A percentile compares a stretch with the other conserved stretches of the same genome.
Conservation (phyloP, 345 rosid genomes). For the Adansonia digitata region DNA sequence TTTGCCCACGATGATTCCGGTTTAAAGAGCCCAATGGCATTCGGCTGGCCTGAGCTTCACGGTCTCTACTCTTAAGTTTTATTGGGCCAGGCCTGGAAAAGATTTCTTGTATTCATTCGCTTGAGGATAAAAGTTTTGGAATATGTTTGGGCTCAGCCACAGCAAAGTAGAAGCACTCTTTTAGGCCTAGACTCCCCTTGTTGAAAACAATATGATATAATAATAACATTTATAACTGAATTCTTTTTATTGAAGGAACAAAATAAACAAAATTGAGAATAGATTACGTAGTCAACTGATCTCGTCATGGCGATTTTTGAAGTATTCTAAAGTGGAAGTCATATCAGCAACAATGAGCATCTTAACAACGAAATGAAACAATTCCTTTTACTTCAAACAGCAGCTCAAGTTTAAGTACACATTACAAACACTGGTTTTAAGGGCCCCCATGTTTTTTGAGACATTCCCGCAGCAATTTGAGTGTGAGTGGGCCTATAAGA, state of each 20-base stretch:
- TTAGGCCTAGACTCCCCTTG: neutral
- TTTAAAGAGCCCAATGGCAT: no score
- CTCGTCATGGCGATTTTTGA: no score
- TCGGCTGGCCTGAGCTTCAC: no score
- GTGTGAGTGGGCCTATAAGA: no score
- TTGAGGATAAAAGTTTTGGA: no score
- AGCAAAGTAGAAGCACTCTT: neutral
- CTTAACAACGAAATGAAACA: neutral
- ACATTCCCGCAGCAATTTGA: slow-evolving; percentile 15
- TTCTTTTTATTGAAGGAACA: neutral
- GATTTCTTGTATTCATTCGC: no score
- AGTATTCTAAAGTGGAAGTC: neutral
- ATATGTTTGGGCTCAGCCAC: neutral
- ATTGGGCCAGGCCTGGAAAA: no score
- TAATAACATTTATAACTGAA: neutral
- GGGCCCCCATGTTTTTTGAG: slow-evolving; percentile 11
- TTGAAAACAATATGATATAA: neutral
- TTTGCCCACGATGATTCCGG: no score
- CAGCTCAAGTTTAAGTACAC: neutral
- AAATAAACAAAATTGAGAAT: neutral
- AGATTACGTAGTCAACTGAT: no score
- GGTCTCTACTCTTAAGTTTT: no score
- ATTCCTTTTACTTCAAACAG: neutral
- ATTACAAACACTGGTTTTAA: neutral
- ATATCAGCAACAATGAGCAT: neutral